Evolutionary conservation across 495 filamentous ascomycete species (phyloP).

Genomic region (Penicillium ucsense): DNA sequence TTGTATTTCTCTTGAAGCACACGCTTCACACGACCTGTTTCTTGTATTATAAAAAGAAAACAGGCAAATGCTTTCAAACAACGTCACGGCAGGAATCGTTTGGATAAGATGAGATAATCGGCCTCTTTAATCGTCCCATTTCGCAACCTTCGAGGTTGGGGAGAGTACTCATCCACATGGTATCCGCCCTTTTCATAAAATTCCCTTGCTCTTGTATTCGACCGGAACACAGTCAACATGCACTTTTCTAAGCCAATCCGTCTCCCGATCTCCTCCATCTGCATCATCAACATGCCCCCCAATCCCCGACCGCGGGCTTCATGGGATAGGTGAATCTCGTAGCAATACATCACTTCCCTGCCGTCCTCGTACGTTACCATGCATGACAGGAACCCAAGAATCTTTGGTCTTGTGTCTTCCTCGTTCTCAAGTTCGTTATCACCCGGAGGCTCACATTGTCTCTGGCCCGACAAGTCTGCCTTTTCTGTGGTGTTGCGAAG

Average conservation of each 20-base stretch:
- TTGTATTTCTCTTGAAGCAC: conserved; percentile 2
- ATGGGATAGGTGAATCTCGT: conserved; percentile 70
- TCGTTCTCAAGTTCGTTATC: not conserved
- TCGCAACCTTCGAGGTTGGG: conserved; percentile 49
- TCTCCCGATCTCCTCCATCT: conserved; percentile 34
- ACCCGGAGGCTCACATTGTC: not conserved
- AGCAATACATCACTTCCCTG: conserved; percentile 69
- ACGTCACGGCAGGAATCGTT: conserved; percentile 25
- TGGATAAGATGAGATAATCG: conserved; percentile 68
- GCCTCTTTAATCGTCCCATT: conserved; percentile 53
- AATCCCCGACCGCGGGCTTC: conserved; percentile 39
- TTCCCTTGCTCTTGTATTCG: conserved; percentile 47
- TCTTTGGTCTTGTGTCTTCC: not conserved
- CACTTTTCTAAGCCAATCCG: conserved; percentile 50
- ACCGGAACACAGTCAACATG: conserved; percentile 77
- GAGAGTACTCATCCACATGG: conserved; percentile 55
- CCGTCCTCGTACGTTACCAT: conserved; percentile 77
- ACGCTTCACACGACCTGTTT: not conserved
- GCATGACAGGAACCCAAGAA: conserved; percentile 66
- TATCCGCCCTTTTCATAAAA: conserved; percentile 69
- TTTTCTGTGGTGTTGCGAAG: conserved; percentile 25
- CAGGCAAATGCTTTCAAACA: not conserved
- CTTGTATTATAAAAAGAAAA: conserved; percentile 1
- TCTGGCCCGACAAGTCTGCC: not conserved
- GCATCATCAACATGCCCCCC: conserved; percentile 30